Base-by-base conservation (phyloP, 108 stramenopile genomes). In the Bacterosira constricta region DNA sequence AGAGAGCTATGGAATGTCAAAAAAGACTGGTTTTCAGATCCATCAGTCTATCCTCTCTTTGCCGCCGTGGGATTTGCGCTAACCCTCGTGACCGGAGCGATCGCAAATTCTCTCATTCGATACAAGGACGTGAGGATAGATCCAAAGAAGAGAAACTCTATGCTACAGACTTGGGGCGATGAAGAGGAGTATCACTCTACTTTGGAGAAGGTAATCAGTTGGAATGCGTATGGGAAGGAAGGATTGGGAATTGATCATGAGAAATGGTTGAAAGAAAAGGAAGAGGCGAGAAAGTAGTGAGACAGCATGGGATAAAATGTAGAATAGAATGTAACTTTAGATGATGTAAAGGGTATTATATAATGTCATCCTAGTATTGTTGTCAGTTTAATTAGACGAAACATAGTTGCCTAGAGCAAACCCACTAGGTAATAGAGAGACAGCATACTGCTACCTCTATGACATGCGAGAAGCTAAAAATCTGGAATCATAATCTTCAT, bases 211-310 rank as follows among this genome's bases (percentile, higher is more conserved):
- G 50, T 45, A 21, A 72, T 72, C 21, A 59, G 73, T 44, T 76
- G 81, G 49, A 86, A 81, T 53, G 67, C 82, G 0, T 71, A 74
- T 41, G 71, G 71, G 15, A 66, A 77, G 34, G 89, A 90, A 78
- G 89, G 89, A 15, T 71, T 90, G 25, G 89, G 86, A 25, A 51
- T 90, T 17, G 75, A 84, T 53, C 89, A 90, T 54, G 81, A 90
- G 41, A 41, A 87, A 53, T 90, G 89, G 89, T 26, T 72, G 51
- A 78, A 83, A 63, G 36, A 74, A 23, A 90, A 87, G 64, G 81
- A 81, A 55, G 80, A 36, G 7, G 58, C 52, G 34, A 70, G 41
- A 42, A 42, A 4, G n/a, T n/a, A n/a, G n/a, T n/a, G n/a, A n/a
- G n/a, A n/a, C n/a, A n/a, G n/a, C n/a, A n/a, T n/a, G n/a, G n/a